Evolutionary conservation across 768 basidiomycete species (phyloP).

Genomic region (Aureoboletus auriporus): DNA sequence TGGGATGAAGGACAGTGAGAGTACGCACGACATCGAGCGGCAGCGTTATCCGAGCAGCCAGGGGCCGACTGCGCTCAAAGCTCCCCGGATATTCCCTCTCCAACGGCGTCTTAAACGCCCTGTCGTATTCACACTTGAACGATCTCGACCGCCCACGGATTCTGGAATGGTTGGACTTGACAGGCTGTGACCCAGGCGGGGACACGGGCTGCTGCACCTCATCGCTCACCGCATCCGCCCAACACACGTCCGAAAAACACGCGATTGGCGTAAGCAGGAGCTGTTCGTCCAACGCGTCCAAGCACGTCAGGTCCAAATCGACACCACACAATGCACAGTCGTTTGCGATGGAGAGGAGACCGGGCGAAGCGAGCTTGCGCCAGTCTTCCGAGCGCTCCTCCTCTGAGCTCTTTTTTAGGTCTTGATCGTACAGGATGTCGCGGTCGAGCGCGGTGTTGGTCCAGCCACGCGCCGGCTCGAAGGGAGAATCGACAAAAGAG

Average conservation of each 20-base stretch:
- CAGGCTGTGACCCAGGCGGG: not conserved
- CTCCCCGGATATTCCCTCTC: constrained; percentile 5
- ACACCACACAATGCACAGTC: constrained; percentile 29
- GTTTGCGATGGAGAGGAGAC: constrained; percentile 10
- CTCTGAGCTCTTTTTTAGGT: constrained; percentile 3
- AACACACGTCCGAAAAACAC: constrained; percentile 40
- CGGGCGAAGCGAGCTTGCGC: constrained; percentile 1
- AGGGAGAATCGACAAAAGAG: constrained; percentile 11
- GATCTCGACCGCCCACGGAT: constrained; percentile 4
- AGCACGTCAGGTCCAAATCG: constrained; percentile 34
- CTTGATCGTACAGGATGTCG: constrained; percentile 6
- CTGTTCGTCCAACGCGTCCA: constrained; percentile 37
- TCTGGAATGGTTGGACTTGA: constrained; percentile 1
- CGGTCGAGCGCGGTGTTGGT: constrained; percentile 15
- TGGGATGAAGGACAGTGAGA: no score
- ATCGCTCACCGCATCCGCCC: constrained; percentile 33
- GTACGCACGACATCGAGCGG: constrained; percentile 16
- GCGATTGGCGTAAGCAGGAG: constrained; percentile 36
- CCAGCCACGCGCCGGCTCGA: constrained; percentile 20
- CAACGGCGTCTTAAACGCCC: not conserved
- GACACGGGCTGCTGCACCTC: no score
- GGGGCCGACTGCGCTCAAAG: constrained; percentile 8
- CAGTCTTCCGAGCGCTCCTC: constrained; percentile 4
- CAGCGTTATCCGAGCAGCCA: constrained; percentile 17
- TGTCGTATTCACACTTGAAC: constrained; percentile 9